A percentile compares a stretch with the other conserved stretches of the same genome.
These are phyloP conservation scores for Leccinum pellstonianum DNA, from an alignment of 768 basidiomycete species.

Conservation along the genomic window DNA sequence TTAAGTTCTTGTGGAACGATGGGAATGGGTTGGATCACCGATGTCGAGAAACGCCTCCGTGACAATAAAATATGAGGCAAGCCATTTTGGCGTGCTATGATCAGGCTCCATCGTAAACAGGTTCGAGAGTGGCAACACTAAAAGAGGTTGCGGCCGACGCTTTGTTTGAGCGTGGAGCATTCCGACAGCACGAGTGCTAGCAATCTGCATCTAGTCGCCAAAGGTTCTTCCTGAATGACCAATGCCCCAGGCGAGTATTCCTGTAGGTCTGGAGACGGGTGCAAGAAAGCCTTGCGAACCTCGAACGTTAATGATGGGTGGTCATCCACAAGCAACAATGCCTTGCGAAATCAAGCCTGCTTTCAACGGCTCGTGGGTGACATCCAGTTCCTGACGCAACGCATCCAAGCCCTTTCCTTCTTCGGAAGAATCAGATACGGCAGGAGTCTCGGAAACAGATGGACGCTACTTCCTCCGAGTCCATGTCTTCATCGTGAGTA, in stretches of 20 bases:
- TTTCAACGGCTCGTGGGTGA: slow-evolving; percentile 62
- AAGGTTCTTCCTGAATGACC: slow-evolving; percentile 69
- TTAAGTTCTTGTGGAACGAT: slow-evolving; percentile 50
- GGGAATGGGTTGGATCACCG: slow-evolving; percentile 65
- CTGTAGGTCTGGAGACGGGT: slow-evolving; percentile 55
- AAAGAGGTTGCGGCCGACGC: slow-evolving; percentile 57
- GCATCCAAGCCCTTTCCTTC: slow-evolving; percentile 53
- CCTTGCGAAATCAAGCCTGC: slow-evolving; percentile 60
- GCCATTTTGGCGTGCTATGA: slow-evolving; percentile 77
- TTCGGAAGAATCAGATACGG: slow-evolving; percentile 13
- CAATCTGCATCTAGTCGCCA: slow-evolving; percentile 81
- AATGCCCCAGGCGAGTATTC: slow-evolving; percentile 62
- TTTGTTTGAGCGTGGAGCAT: slow-evolving; percentile 55
- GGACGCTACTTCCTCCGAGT: slow-evolving; percentile 20
- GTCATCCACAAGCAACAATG: slow-evolving; percentile 79
- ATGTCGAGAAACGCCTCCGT: slow-evolving; percentile 79
- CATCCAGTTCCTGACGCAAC: slow-evolving; percentile 64
- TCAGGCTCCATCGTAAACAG: slow-evolving; percentile 40
- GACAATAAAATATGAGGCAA: slow-evolving; percentile 81
- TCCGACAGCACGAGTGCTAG: slow-evolving; percentile 83
- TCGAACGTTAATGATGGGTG: slow-evolving; percentile 89
- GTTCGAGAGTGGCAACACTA: slow-evolving; percentile 64
- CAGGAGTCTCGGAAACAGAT: slow-evolving; percentile 17
- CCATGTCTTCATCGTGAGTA: slow-evolving; percentile 30
- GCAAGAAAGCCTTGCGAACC: slow-evolving; percentile 77